Evolutionary conservation across 2,329 filamentous ascomycete species (phyloP), one percentile per base, ranked within the genome.

Genomic region (Pestalotiopsis sp.): DNA sequence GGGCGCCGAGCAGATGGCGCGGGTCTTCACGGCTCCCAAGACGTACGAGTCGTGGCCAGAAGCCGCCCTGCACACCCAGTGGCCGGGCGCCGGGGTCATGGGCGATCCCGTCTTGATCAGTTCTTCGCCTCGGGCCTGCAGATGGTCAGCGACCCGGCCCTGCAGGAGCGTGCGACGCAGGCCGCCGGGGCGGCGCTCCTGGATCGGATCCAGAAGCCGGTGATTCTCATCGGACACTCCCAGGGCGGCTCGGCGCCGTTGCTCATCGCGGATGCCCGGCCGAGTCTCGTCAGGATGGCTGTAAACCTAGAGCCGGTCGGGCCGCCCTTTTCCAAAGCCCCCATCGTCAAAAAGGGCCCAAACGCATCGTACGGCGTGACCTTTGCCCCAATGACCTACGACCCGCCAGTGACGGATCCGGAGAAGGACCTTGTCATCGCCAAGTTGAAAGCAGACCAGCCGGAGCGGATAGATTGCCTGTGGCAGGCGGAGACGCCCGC

Each of bases 361-460:
- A 75, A 78, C 2, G 75, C 81, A 2, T 72, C 78, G 0, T 89
- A 80, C 73, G 87, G 85, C 1, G 70, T 88, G 5, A 82, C 85
- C 5, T 80, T 85, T 59, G 80, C 84, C n/a, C 82, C 84, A 0
- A 69, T 89, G 17, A 82, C 80, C 0, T 89, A 86, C 72, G 76
- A 76, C 1, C 86, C 85, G 12, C 73, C 80, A 0, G 80, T 85
- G 11, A 70, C 69, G 0, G 75, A 84, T 68, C 77, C 81, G 1
- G 65, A 71, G 2, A 64, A 62, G 9, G 80, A 83, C 5, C 72
- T 85, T 56, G 69, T 76, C 38, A 78, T 77, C 68, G 65, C 79
- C 70, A 40, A 73, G 25, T 65, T 78, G 66, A 57, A 75, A 60
- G 70, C 76, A 23, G 71, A 68, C 17, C 72, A 69, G 6, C 66